Conservation (phyloP, 495 filamentous ascomycete genomes). For the Talaromyces liani region DNA sequence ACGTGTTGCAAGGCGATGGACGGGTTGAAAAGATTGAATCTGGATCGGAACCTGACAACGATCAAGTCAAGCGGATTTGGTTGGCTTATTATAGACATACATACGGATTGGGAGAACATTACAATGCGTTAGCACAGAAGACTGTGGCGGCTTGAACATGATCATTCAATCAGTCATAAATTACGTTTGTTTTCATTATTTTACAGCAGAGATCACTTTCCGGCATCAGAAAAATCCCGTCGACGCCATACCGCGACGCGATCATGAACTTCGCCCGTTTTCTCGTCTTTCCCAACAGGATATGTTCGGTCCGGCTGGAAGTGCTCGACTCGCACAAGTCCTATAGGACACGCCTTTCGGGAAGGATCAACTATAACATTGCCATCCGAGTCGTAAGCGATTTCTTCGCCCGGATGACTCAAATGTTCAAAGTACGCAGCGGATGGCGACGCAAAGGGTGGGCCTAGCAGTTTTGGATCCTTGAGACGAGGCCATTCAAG, state of each 20-base stretch:
- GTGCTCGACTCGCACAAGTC: conserved; percentile 52
- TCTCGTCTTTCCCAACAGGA: conserved; percentile 34
- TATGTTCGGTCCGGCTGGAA: conserved; percentile 66
- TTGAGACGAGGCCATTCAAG: conserved; percentile 77
- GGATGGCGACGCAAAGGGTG: conserved; percentile 59
- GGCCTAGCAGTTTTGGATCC: conserved; percentile 51
- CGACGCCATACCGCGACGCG: conserved; percentile 32
- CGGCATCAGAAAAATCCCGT: conserved; percentile 11
- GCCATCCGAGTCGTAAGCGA: conserved; percentile 53
- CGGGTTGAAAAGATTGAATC: conserved; percentile 66
- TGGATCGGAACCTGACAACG: conserved; percentile 38
- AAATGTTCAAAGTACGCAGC: conserved; percentile 62
- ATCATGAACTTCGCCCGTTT: conserved; percentile 25
- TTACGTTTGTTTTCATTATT: background rate
- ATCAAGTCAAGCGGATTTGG: conserved; percentile 56
- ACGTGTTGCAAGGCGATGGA: conserved; percentile 77
- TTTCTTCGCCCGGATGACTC: conserved; percentile 54
- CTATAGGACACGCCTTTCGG: conserved; percentile 28
- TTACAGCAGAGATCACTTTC: background rate
- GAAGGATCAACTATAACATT: conserved; percentile 40
- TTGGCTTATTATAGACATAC: conserved; percentile 90
- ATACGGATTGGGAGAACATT: conserved; percentile 92
- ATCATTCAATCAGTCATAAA: background rate
- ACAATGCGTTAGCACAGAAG: conserved; percentile 63
- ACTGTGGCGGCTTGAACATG: background rate